Conservation (phyloP, 1,284 basidiomycete genomes). For the Mycena citricolor region DNA sequence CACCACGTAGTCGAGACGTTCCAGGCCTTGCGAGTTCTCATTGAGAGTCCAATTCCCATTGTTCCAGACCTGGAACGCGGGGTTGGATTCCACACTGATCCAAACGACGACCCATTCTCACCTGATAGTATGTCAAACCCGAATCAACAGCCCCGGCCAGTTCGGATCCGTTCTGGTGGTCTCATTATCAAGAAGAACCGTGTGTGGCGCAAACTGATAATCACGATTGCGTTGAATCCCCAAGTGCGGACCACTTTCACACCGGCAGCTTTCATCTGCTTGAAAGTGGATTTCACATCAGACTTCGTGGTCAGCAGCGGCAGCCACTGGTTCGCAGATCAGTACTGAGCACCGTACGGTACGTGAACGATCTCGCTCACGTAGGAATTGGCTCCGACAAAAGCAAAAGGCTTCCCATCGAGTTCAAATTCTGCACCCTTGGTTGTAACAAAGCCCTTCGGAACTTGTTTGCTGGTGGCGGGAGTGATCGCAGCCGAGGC, state of each 20-base stretch:
- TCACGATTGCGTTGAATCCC: slow-evolving; percentile 50
- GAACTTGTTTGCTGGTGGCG: slow-evolving; percentile 11
- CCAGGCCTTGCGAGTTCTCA: slow-evolving; percentile 50
- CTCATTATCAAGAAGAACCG: background rate
- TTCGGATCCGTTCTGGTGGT: slow-evolving; percentile 39
- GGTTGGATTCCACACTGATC: background rate
- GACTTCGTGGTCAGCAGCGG: slow-evolving; percentile 36
- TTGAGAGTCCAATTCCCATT: slow-evolving; percentile 48
- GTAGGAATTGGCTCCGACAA: slow-evolving; percentile 39
- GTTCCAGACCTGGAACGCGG: slow-evolving; percentile 45
- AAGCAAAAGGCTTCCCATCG: slow-evolving; percentile 49
- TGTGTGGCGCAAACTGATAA: background rate
- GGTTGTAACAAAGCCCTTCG: slow-evolving; percentile 45
- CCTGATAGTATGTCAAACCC: slow-evolving; percentile 54
- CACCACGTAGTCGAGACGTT: slow-evolving; percentile 54
- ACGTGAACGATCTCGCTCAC: slow-evolving; percentile 7
- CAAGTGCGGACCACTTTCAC: slow-evolving; percentile 41
- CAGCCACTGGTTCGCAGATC: slow-evolving; percentile 44
- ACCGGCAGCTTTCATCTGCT: slow-evolving; percentile 35
- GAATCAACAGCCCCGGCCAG: slow-evolving; percentile 41
- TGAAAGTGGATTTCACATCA: slow-evolving; percentile 40
- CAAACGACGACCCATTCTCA: slow-evolving; percentile 17
- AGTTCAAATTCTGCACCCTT: slow-evolving; percentile 42
- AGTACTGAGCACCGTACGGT: background rate
- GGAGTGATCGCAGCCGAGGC: background rate